Percentiles rank a stretch among this genome's conserved stretches.
phyloP scores from a whole-genome alignment of 1,284 basidiomycete species.

The Ceratobasidium sp. region DNA sequence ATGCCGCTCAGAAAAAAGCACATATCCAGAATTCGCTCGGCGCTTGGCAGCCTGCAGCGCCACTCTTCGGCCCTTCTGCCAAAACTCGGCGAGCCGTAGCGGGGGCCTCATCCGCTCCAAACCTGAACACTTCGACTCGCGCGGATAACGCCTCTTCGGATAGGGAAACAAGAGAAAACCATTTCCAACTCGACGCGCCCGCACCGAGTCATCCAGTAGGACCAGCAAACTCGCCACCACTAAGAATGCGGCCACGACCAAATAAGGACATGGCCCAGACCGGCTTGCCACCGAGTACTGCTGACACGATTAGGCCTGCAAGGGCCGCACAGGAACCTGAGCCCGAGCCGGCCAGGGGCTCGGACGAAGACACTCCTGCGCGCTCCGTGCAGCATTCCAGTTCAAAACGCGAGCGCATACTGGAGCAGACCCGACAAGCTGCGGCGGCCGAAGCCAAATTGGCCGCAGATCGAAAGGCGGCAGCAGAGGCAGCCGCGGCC shows the following conservation, averaged over 20 bases:
- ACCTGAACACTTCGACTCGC: neutral
- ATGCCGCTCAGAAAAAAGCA: neutral
- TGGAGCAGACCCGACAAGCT: constrained; percentile 19
- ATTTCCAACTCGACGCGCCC: neutral
- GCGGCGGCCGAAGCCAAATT: constrained; percentile 20
- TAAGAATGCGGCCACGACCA: constrained; percentile 16
- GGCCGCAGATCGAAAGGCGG: constrained; percentile 3
- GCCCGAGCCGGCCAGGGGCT: neutral
- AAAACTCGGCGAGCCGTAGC: neutral
- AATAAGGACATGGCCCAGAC: neutral
- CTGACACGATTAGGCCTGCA: too few species aligned
- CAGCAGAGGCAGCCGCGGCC: neutral
- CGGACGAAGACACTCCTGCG: neutral
- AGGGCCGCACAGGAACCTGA: neutral
- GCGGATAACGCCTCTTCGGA: neutral
- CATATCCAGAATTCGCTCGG: constrained; percentile 2
- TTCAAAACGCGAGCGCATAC: constrained; percentile 25
- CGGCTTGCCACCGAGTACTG: neutral
- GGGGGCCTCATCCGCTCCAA: neutral
- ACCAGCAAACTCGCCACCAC: neutral
- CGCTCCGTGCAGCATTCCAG: neutral
- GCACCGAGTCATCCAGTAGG: neutral
- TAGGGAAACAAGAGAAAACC: neutral
- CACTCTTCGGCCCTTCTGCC: neutral
- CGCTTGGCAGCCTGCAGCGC: neutral